Evolutionary conservation across 2,329 filamentous ascomycete species (phyloP).

Genomic region (Penicillium sp.): DNA sequence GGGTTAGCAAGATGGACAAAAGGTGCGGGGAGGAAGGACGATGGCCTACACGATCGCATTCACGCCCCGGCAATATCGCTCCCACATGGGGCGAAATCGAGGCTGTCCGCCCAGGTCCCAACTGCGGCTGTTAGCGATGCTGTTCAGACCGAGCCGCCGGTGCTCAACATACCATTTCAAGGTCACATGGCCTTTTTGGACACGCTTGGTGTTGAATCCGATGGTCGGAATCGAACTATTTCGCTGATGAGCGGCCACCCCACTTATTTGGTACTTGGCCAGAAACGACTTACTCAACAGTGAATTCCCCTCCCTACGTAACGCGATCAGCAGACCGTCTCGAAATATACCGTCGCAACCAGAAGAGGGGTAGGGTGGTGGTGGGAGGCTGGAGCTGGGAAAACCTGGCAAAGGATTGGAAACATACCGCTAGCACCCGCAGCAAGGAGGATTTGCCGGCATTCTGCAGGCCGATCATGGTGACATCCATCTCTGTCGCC

Average conservation of each 20-base stretch:
- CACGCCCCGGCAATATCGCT: slow-evolving; percentile 95
- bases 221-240: slow-evolving; percentile 95
- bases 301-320: slow-evolving; percentile 90
- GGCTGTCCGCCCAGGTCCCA: slow-evolving; percentile 99
- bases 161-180: slow-evolving; percentile 73
- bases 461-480: slow-evolving; percentile 97
- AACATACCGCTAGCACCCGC: slow-evolving; percentile 87
- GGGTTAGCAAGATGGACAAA: neutral
- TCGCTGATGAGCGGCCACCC: slow-evolving; percentile 10
- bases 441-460: slow-evolving; percentile 96
- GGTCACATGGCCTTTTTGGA: slow-evolving; percentile 97
- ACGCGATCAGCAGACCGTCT: slow-evolving; percentile 19
- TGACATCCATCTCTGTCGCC: slow-evolving; percentile 99
- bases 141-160: slow-evolving; percentile 7
- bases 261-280: slow-evolving; percentile 4
- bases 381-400: neutral
- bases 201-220: slow-evolving; percentile 98
- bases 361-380: slow-evolving; percentile 51
- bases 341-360: neutral
- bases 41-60: slow-evolving; percentile 81
- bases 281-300: slow-evolving; percentile 78
- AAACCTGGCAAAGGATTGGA: neutral
- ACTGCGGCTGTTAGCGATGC: slow-evolving; percentile 43
- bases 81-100: slow-evolving; percentile 98
- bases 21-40: neutral